phyloP scores from a whole-genome alignment of 1,284 basidiomycete genomes.

The Tilletiopsis washingtonensis region DNA sequence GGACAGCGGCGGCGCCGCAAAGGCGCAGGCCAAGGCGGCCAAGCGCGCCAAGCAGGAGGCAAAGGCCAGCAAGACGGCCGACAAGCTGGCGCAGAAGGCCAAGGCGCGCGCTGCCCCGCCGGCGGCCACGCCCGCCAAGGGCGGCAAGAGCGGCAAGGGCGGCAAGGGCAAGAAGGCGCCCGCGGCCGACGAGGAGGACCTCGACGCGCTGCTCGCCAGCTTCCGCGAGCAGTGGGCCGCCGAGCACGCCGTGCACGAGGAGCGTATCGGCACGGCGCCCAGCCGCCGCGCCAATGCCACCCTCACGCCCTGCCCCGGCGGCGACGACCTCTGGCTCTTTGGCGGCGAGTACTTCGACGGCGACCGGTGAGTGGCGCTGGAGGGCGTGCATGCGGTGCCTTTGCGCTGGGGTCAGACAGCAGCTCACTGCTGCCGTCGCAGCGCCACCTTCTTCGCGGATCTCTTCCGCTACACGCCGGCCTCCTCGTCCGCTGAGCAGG shows the following conservation, averaged over 20 bases:
- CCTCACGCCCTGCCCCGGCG: slow-evolving; percentile 41
- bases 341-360: slow-evolving; percentile 47
- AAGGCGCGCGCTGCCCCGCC: background rate
- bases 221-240: slow-evolving; percentile 40
- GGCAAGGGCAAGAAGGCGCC: slow-evolving; percentile 21
- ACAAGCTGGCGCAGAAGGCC: slow-evolving; percentile 30
- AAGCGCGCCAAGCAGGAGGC: slow-evolving; percentile 46
- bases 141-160: slow-evolving; percentile 9
- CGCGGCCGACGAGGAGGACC: slow-evolving; percentile 37
- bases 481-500: background rate
- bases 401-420: background rate
- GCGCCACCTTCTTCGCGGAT: slow-evolving; percentile 40
- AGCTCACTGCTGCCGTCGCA: background rate
- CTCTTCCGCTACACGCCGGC: slow-evolving; percentile 34
- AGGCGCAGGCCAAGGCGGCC: slow-evolving; percentile 41
- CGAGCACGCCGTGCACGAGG: slow-evolving; percentile 36
- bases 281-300: slow-evolving; percentile 42
- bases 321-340: slow-evolving; percentile 45
- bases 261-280: slow-evolving; percentile 33
- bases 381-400: background rate
- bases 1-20: slow-evolving; percentile 25
- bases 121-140: slow-evolving; percentile 11
- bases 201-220: slow-evolving; percentile 38
- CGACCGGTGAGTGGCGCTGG: slow-evolving; percentile 22
- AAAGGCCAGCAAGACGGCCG: slow-evolving; percentile 35